These are phyloP conservation scores for Flaveria ramosissima DNA, from an alignment of 129 eudicot genomes.

Conservation along the genomic window DNA sequence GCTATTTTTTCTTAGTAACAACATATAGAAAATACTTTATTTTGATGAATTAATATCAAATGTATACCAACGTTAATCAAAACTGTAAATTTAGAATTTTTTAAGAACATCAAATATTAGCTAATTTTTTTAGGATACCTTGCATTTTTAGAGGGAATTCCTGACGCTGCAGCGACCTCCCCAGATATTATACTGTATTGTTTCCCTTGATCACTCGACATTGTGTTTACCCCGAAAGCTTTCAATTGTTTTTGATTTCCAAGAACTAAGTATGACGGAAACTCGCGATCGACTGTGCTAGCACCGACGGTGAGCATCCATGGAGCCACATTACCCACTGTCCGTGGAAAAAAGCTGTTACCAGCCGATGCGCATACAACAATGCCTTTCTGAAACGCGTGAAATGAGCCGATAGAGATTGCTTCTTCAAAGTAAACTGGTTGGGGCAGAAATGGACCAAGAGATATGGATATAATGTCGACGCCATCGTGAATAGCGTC, in stretches of 20 bases:
- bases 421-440: conserved; percentile 42
- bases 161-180: conserved; percentile 55
- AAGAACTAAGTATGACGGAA: conserved; percentile 45
- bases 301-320: conserved; percentile 82
- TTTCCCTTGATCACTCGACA: conserved; percentile 37
- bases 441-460: conserved; percentile 52
- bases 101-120: not conserved
- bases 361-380: conserved; percentile 64
- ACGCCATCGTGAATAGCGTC: conserved; percentile 70
- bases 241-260: conserved; percentile 53
- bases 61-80: not conserved
- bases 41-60: no score
- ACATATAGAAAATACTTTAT: no score
- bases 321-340: conserved; percentile 64
- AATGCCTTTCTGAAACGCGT: conserved; percentile 64
- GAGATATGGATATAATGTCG: conserved; percentile 57
- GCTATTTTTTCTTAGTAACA: no score
- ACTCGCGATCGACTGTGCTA: conserved; percentile 60
- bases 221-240: conserved; percentile 55
- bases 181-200: conserved; percentile 46
- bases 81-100: no score
- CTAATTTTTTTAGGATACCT: conserved; percentile 53
- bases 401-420: conserved; percentile 55
- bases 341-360: conserved; percentile 44
- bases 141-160: conserved; percentile 57